Conservation (phyloP, 2,329 filamentous ascomycete genomes). For the Knufia petricola region DNA sequence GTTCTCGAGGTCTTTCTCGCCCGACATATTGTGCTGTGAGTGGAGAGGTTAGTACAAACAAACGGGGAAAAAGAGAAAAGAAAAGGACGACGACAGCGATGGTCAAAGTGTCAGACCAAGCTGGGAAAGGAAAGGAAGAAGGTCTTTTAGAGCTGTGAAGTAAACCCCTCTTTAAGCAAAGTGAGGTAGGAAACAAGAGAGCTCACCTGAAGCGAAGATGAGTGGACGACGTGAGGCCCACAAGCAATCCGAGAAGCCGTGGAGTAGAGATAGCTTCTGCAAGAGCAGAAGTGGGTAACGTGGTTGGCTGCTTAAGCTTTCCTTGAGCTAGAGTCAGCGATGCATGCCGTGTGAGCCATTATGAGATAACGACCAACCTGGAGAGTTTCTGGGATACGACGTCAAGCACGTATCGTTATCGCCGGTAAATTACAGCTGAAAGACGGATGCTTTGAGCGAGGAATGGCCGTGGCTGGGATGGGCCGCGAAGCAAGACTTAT, state of each 20-base stretch:
- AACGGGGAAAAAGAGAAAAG: constrained; percentile 19
- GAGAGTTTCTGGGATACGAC: constrained; percentile 2
- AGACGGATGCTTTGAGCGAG: background rate
- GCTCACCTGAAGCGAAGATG: constrained; percentile 19
- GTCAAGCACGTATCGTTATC: background rate
- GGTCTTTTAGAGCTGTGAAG: constrained; percentile 17
- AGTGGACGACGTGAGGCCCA: constrained; percentile 22
- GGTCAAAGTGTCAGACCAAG: constrained; percentile 23
- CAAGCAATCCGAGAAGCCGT: constrained; percentile 23
- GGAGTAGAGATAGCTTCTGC: constrained; percentile 23
- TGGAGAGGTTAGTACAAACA: constrained; percentile 22
- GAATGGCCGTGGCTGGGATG: constrained; percentile 2
- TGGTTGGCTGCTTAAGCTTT: constrained; percentile 26
- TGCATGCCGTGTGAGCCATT: constrained; percentile 24
- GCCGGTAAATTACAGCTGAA: constrained; percentile 2
- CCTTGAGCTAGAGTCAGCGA: constrained; percentile 22
- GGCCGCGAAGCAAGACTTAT: background rate
- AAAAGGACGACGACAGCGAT: constrained; percentile 20
- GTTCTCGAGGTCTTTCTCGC: constrained; percentile 25
- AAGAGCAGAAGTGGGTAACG: constrained; percentile 15
- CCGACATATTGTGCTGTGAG: constrained; percentile 23
- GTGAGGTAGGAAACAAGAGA: constrained; percentile 17
- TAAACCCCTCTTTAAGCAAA: constrained; percentile 25
- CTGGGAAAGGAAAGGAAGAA: constrained; percentile 20
- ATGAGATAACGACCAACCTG: constrained; percentile 9